phyloP scores from a whole-genome alignment of 2,329 filamentous ascomycete species.

The Neurospora crassa region DNA sequence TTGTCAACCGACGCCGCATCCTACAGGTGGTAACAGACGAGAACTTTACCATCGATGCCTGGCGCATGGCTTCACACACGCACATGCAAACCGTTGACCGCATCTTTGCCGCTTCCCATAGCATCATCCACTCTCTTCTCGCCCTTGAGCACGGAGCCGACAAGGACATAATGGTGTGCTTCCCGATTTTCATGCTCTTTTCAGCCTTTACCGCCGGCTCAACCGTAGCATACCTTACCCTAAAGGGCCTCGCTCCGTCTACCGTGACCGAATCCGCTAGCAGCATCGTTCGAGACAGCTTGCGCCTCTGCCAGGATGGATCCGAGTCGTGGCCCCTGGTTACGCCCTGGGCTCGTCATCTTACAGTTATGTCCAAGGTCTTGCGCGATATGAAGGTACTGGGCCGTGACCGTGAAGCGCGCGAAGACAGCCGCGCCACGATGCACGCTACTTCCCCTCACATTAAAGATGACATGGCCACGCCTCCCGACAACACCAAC shows the following conservation, averaged over 20 bases:
- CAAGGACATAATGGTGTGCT: conserved; percentile 49
- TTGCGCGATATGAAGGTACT: conserved; percentile 41
- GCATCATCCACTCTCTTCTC: conserved; percentile 44
- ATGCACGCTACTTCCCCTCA: conserved; percentile 26
- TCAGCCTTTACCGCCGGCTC: conserved; percentile 52
- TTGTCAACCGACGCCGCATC: conserved; percentile 50
- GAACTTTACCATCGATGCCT: conserved; percentile 42
- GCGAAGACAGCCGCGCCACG: conserved; percentile 26
- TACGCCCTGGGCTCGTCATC: conserved; percentile 48
- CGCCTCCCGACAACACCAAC: conserved; percentile 42
- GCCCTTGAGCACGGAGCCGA: conserved; percentile 47
- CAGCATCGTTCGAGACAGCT: conserved; percentile 47
- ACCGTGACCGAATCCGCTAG: conserved; percentile 48
- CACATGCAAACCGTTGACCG: conserved; percentile 44
- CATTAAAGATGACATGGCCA: conserved; percentile 45
- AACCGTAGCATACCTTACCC: conserved; percentile 51
- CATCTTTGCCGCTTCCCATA: conserved; percentile 49
- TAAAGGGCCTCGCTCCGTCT: conserved; percentile 48
- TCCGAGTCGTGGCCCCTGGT: conserved; percentile 52
- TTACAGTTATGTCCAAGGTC: conserved; percentile 53
- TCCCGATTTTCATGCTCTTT: conserved; percentile 56
- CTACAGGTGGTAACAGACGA: conserved; percentile 47
- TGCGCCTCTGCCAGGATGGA: conserved; percentile 49
- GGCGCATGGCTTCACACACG: conserved; percentile 38
- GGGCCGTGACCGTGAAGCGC: conserved; percentile 22